Evolutionary conservation across 2,329 filamentous ascomycete genomes (phyloP).

Genomic region (Lachnellula cervina): DNA sequence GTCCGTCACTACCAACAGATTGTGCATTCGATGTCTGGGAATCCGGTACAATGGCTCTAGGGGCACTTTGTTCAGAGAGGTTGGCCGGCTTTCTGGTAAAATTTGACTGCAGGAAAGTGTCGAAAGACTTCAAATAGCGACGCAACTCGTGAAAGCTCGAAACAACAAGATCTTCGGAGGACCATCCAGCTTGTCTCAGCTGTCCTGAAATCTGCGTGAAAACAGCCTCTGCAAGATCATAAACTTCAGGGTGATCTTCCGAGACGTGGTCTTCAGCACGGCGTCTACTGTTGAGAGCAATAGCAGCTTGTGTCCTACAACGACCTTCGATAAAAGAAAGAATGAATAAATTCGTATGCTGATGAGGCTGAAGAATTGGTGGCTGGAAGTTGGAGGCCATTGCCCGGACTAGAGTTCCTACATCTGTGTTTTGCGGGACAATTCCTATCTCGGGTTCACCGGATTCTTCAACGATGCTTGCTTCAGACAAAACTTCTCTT

Average conservation of each 20-base stretch:
- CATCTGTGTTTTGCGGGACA: not conserved
- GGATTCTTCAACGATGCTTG: not conserved
- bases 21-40: not conserved
- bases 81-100: constrained; percentile 13
- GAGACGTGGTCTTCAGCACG: constrained; percentile 16
- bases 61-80: not conserved
- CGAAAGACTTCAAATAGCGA: constrained; percentile 24
- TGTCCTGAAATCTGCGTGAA: constrained; percentile 23
- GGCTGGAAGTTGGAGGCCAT: constrained; percentile 9
- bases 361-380: constrained; percentile 15
- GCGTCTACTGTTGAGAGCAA: constrained; percentile 21
- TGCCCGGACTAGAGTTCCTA: constrained; percentile 7
- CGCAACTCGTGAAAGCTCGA: constrained; percentile 16
- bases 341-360: constrained; percentile 25
- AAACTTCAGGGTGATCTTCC: constrained; percentile 26
- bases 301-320: constrained; percentile 27
- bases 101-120: constrained; percentile 20
- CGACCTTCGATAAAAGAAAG: constrained; percentile 30
- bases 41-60: constrained; percentile 4
- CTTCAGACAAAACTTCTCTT: not conserved
- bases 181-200: constrained; percentile 22
- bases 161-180: constrained; percentile 22
- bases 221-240: constrained; percentile 16
- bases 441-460: not conserved
- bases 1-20: not conserved